Evolutionary conservation across 2,329 filamentous ascomycete genomes (phyloP), one percentile per base, ranked within the genome.

Genomic region (Canariomyces notabilis): DNA sequence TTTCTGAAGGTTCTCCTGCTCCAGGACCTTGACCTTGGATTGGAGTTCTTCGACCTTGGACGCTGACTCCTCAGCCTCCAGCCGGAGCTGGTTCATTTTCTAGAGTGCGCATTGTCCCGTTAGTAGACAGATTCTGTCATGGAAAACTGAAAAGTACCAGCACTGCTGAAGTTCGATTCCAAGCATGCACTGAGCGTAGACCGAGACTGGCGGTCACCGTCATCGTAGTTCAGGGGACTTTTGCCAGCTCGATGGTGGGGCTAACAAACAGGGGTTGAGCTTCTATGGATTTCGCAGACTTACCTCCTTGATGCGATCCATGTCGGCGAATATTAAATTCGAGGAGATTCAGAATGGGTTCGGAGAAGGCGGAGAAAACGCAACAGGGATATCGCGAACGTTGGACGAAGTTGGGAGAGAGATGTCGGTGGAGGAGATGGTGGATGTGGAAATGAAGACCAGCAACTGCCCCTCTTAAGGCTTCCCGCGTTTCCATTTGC

Each of bases 31-130:
- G 74, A 96, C 79, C 74, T 88, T 90, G 61, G 71, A 58, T 74
- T 93, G 83, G 58, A 95, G 81, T 73, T 97, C 91, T 67, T 96
- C 88, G 56, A 85, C 84, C 74, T 91, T 86, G 66, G 76, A 72
- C 56, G 82, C 73, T 56, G 87, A 83, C 67, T 93, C 86, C 65
- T 97, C 93, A 64, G 89, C 87, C 80, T 97, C 89, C 71, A 91
- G 74, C 67, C 91, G 90, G 75, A 98, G 89, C 70, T 84, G 78
- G 76, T 86, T 86, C 88, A 96, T 91, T 84, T 89, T 91, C 91
- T 96, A 63, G 51, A 45, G 4, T 19, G 21, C 33, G 42, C 50
- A 53, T 48, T 47, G 51, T 57, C 45, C 52, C 47, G 53, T 63
- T 55, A 59, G 59, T 55, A 43, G 54, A 49, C 26, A 23, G 19